Conservation (phyloP, 1,284 basidiomycete genomes). For the Phylloporus sp. region DNA sequence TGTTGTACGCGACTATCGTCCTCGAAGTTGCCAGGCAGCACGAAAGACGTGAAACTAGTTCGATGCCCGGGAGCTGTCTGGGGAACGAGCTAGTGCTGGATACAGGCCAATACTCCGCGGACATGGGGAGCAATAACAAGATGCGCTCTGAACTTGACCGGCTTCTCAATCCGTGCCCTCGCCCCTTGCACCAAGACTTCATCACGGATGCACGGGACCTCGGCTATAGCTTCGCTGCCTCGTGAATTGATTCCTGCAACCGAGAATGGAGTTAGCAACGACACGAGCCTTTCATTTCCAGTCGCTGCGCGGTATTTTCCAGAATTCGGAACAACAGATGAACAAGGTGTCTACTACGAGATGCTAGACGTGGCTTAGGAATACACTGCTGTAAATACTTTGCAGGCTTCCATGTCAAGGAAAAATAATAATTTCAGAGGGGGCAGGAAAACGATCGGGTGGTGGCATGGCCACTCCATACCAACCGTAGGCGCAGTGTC, state of each 20-base stretch:
- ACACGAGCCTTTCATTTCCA: conserved; percentile 14
- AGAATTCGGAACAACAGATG: conserved; percentile 14
- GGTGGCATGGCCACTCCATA: not conserved
- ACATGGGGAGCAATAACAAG: conserved; percentile 24
- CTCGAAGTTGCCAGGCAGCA: conserved; percentile 5
- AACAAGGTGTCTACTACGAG: not conserved
- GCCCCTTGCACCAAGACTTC: conserved; percentile 28
- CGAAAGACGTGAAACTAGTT: conserved; percentile 9
- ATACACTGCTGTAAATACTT: conserved; percentile 1
- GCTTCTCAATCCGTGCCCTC: conserved; percentile 24
- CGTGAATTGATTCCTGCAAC: conserved; percentile 17
- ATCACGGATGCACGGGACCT: conserved; percentile 26
- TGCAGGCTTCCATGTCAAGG: too few species aligned
- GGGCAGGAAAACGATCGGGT: not conserved
- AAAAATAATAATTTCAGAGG: not conserved
- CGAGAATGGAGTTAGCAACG: conserved; percentile 10
- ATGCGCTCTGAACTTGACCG: conserved; percentile 22
- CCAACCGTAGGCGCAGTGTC: not conserved
- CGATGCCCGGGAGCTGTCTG: conserved; percentile 19
- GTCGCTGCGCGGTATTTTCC: not conserved
- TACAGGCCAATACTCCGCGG: conserved; percentile 28
- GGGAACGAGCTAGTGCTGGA: conserved; percentile 15
- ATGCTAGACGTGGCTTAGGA: not conserved
- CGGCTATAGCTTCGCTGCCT: conserved; percentile 22
- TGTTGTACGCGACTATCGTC: not conserved